phyloP scores from a whole-genome alignment of 352 stramenopile species.

The Phytopythium oedochilum region DNA sequence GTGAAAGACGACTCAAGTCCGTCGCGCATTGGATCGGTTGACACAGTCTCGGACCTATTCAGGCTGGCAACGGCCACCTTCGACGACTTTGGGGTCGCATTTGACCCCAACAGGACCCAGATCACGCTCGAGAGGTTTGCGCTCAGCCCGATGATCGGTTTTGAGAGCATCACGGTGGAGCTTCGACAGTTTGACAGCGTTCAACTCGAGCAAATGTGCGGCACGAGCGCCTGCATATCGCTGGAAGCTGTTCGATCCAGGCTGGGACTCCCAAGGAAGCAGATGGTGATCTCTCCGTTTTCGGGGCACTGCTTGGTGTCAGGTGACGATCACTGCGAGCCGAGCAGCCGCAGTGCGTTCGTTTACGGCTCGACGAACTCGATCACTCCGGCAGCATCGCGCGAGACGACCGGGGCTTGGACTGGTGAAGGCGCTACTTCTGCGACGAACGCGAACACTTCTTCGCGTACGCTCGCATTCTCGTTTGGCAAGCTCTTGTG shows the following conservation, averaged over 20 bases:
- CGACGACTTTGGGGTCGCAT: not conserved
- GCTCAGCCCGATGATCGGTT: conserved; percentile 21
- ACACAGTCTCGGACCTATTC: not conserved
- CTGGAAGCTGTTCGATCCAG: conserved; percentile 8
- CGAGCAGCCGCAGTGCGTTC: conserved; percentile 14
- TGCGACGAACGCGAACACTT: no score
- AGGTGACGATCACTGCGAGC: conserved; percentile 4
- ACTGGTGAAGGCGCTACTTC: no score
- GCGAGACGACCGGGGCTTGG: no score
- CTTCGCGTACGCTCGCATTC: conserved; percentile 14
- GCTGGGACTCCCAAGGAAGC: conserved; percentile 17
- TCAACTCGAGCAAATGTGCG: conserved; percentile 10
- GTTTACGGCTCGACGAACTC: conserved; percentile 27
- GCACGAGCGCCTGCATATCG: conserved; percentile 14
- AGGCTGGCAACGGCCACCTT: no score
- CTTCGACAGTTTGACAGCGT: conserved; percentile 16
- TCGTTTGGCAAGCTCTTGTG: conserved; percentile 38
- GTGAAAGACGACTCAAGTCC: not conserved
- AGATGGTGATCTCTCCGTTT: conserved; percentile 21
- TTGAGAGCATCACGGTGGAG: conserved; percentile 22
- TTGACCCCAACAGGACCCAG: not conserved
- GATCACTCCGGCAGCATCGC: not conserved
- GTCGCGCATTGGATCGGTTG: not conserved
- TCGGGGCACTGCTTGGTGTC: conserved; percentile 11
- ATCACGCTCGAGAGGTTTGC: conserved; percentile 18